Base-by-base conservation (phyloP, 768 basidiomycete species). In the Hysterangium stoloniferum region DNA sequence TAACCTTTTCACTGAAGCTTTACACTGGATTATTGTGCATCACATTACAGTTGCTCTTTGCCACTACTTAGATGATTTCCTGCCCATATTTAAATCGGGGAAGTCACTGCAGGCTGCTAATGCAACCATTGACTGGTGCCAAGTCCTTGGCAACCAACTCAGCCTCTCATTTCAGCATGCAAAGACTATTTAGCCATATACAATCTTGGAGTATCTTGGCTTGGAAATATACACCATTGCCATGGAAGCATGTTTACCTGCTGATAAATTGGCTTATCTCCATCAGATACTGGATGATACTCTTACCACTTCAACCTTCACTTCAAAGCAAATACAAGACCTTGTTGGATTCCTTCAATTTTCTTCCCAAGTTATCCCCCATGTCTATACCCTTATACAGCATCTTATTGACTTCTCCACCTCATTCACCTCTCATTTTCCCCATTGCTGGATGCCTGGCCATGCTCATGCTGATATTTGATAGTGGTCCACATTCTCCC, bases 11-110 rank as follows among this genome's bases (percentile, higher is more conserved):
- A 60, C 68, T 0, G 65, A 71, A 50, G 70, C 62, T 7, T 58
- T 70, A 7, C 70, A 71, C 49, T 72, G 68, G 69, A 70, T 71
- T 44, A 63, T 70, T 13, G 52, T 59, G 12, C 58, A 60, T 8
- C 63, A 71, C 47, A 61, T 70, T 38, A 32, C 47, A 8, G 34
- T 13, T 27, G 6, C 35, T 6, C 35, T 49, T 22, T 25, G 33
- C 4, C 47, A 49, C 20, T 49, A 49, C 19, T 3, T 56, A 8
- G 64, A 71, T 36, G 63, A 70, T 34, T 71, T 70, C 48, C 61
- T 70, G n/a, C 19, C 52, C 45, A 45, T 17, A 32, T 54, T 42
- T 36, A 32, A 38, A 24, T 52, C 53, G 5, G 40, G 19, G 19
- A 45, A 27, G 7, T 19, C 29, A 1, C 31, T 45, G 6, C 29